Percentiles rank a stretch among this genome's conserved stretches.
Conservation (phyloP, 768 basidiomycete species). For the Boletales sp. region DNA sequence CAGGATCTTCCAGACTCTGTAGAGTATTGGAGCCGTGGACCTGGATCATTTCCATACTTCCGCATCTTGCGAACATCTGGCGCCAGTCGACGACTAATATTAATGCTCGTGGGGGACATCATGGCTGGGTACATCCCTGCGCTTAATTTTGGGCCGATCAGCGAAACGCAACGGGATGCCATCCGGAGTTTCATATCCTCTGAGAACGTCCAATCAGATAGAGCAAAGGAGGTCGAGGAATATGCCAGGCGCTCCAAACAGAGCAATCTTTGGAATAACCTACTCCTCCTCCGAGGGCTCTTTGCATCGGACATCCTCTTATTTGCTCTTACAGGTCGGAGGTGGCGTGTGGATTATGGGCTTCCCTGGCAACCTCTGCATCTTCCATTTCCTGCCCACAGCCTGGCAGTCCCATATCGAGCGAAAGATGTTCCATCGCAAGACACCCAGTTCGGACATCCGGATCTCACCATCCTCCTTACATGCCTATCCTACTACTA, state of each 20-base stretch:
- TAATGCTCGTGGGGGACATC: conserved; percentile 4
- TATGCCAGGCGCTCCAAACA: not conserved
- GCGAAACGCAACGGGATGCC: not conserved
- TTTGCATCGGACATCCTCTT: conserved; percentile 22
- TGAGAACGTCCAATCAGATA: not conserved
- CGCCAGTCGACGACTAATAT: conserved; percentile 1
- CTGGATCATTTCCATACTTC: conserved; percentile 8
- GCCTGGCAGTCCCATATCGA: conserved; percentile 32
- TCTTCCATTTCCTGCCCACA: conserved; percentile 4
- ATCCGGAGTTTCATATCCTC: conserved; percentile 12
- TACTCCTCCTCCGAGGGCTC: conserved; percentile 32
- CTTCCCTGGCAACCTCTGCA: not conserved
- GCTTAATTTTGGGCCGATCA: not conserved
- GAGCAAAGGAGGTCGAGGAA: conserved; percentile 1
- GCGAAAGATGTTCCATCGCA: conserved; percentile 32
- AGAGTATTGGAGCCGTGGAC: not conserved
- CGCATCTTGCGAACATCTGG: conserved; percentile 4
- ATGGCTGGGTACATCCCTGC: conserved; percentile 9
- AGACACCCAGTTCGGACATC: conserved; percentile 35
- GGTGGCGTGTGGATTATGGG: conserved; percentile 35
- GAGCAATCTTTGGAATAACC: not conserved
- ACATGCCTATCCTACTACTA: conserved; percentile 14
- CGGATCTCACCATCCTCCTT: conserved; percentile 30
- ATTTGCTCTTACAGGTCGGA: conserved; percentile 22
- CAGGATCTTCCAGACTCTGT: not conserved